These are phyloP conservation scores for Silybum marianum DNA, from an alignment of 129 eudicot genomes.

Conservation along the genomic window DNA sequence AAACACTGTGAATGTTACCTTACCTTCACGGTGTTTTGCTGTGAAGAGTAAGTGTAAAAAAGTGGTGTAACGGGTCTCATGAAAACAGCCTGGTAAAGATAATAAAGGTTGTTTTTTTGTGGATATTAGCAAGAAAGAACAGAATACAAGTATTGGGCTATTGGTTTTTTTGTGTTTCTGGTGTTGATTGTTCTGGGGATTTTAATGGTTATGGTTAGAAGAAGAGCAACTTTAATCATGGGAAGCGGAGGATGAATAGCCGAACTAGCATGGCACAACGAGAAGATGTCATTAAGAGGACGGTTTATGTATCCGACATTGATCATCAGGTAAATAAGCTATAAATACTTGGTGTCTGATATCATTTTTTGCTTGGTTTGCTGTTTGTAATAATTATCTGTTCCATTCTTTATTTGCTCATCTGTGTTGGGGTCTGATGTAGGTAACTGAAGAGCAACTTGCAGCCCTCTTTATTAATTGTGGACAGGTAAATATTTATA, in stretches of 20 bases:
- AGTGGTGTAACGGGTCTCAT: too few species aligned
- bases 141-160: not conserved
- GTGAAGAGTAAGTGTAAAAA: too few species aligned
- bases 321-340: slow-evolving; percentile 69
- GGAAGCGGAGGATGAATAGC: slow-evolving; percentile 68
- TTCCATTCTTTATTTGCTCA: not conserved
- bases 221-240: slow-evolving; percentile 52
- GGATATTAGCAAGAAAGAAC: not conserved
- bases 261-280: slow-evolving; percentile 81
- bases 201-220: slow-evolving; percentile 44
- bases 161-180: slow-evolving; percentile 9
- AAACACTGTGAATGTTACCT: too few species aligned
- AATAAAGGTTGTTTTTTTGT: not conserved
- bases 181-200: not conserved
- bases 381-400: not conserved
- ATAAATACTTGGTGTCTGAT: not conserved
- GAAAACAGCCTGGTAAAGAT: too few species aligned
- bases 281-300: slow-evolving; percentile 87
- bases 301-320: slow-evolving; percentile 89
- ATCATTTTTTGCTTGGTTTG: not conserved
- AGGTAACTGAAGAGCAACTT: slow-evolving; percentile 99
- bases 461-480: slow-evolving; percentile 80
- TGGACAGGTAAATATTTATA: slow-evolving; percentile 62
- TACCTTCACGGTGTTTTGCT: too few species aligned
- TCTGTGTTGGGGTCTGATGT: slow-evolving; percentile 6